Conservation (phyloP, 164 flowering plant species). For the Dillenia suffruticosa region DNA sequence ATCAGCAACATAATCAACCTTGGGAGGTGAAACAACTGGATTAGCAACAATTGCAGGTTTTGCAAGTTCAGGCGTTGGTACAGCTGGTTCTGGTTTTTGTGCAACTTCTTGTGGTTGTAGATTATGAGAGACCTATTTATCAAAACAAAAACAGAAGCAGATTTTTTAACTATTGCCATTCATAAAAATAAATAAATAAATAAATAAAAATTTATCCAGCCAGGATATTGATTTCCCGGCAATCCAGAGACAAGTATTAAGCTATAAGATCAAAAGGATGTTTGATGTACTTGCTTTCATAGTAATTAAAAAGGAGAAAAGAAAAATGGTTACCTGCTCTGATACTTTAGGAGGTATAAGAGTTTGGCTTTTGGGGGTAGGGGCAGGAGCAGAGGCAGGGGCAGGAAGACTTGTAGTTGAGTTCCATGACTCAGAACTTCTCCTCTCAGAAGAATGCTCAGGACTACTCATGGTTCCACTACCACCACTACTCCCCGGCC, state of each 20-base stretch:
- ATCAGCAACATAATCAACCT: constrained; percentile 33
- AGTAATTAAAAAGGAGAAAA: not conserved
- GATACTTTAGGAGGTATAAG: constrained; percentile 11
- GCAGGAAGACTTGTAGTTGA: constrained; percentile 2
- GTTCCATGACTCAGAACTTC: not conserved
- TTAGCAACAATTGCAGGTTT: constrained; percentile 6
- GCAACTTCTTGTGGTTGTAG: constrained; percentile 2
- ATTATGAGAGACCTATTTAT: constrained; percentile 2
- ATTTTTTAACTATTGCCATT: not conserved
- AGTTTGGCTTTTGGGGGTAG: constrained; percentile 6
- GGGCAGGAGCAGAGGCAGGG: not conserved
- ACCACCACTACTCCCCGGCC: constrained; percentile 6
- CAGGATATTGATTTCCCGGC: no score
- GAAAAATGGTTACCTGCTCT: constrained; percentile 16
- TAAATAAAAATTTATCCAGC: not conserved
- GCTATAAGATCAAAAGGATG: no score
- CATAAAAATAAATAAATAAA: not conserved
- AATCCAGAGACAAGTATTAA: no score
- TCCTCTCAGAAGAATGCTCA: no score
- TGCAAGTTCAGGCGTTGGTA: constrained; percentile 8
- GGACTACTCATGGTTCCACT: not conserved
- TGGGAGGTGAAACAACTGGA: constrained; percentile 17
- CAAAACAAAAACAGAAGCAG: not conserved
- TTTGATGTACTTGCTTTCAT: no score
- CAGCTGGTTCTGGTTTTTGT: constrained; percentile 13